Evolutionary conservation across 164 flowering plant genomes (phyloP).

Genomic region (Hamamelis virginiana): DNA sequence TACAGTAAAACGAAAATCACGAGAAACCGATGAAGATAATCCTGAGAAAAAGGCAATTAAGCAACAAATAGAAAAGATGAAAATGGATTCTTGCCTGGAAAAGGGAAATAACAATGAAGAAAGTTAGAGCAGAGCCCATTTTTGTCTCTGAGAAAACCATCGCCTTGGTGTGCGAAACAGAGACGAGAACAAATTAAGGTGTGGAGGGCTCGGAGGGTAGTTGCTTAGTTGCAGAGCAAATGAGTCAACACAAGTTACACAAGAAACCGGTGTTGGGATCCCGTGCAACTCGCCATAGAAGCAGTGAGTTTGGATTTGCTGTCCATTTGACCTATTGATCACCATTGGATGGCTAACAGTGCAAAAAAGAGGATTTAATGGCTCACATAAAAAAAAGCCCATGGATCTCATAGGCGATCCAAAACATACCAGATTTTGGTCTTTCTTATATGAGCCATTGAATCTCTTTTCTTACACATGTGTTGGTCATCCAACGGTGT

Average conservation of each 20-base stretch:
- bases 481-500: too few relatives aligned
- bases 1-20: background rate
- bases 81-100: conserved; percentile 14
- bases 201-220: background rate
- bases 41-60: background rate
- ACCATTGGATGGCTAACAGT: too few relatives aligned
- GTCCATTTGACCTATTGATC: too few relatives aligned
- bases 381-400: too few relatives aligned
- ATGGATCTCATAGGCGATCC: too few relatives aligned
- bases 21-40: background rate
- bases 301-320: too few relatives aligned
- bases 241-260: background rate
- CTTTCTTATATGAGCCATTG: too few relatives aligned
- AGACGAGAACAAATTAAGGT: background rate
- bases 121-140: conserved; percentile 7
- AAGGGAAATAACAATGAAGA: background rate
- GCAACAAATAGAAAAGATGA: background rate
- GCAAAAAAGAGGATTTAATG: too few relatives aligned
- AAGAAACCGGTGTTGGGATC: background rate
- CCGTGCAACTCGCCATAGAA: background rate
- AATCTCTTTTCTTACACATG: too few relatives aligned
- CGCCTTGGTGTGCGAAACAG: background rate
- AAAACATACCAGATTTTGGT: too few relatives aligned
- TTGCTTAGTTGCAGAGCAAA: background rate
- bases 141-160: conserved; percentile 2